These are phyloP conservation scores for Dioscorea dumetorum DNA, from an alignment of 106 monocot species.

Conservation along the genomic window DNA sequence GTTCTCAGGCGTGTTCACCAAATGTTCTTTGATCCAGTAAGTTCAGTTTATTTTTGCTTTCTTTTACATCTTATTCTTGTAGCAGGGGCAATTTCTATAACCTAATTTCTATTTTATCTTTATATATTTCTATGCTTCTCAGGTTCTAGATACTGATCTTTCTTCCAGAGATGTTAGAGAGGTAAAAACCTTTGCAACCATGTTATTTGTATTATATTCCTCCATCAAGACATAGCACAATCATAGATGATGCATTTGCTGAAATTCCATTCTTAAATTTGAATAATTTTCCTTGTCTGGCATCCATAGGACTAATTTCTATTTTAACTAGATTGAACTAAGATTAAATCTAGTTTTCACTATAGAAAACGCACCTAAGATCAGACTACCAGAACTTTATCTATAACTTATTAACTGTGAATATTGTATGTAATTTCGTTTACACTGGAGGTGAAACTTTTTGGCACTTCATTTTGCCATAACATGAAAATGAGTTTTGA, in stretches of 20 bases:
- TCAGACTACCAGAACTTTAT: too few relatives aligned
- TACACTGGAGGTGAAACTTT: neutral
- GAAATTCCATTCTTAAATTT: neutral
- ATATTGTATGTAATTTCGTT: too few relatives aligned
- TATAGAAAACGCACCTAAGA: too few relatives aligned
- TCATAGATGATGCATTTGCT: neutral
- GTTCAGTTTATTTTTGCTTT: constrained; percentile 1
- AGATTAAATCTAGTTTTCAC: too few relatives aligned
- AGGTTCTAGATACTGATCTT: constrained; percentile 35
- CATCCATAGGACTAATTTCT: too few relatives aligned
- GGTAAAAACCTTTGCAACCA: constrained; percentile 19
- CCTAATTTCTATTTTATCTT: neutral
- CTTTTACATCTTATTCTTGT: neutral
- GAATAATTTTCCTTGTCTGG: neutral
- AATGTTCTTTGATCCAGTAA: constrained; percentile 79
- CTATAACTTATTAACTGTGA: too few relatives aligned
- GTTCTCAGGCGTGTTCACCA: constrained; percentile 65
- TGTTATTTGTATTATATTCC: too few relatives aligned
- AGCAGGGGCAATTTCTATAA: neutral
- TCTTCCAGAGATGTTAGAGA: constrained; percentile 64
- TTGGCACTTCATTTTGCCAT: neutral
- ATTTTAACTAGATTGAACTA: too few relatives aligned
- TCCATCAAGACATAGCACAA: too few relatives aligned
- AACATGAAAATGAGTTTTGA: neutral
- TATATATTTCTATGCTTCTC: neutral